Base-by-base conservation (phyloP, 192 early-diverging fungal species). In the Coemansia sp. region DNA sequence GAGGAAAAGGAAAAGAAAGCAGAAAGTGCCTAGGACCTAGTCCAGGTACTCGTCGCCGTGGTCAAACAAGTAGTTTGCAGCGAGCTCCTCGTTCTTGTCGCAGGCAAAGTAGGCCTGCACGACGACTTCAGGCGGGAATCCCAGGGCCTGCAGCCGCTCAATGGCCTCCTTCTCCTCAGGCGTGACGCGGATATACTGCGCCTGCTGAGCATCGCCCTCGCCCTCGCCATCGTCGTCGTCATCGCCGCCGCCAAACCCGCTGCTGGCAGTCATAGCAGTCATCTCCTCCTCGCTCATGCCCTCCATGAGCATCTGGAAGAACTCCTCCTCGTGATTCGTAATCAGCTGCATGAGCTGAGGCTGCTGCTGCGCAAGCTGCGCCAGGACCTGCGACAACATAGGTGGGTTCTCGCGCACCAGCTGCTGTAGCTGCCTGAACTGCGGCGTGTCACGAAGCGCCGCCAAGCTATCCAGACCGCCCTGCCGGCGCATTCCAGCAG, bases 1-100 rank as follows among this genome's bases (percentile, higher is more conserved):
- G 35, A 2, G 27, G 32, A 40, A 36, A 49, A 62, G 7, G 45
- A 62, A 62, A 40, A 57, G 29, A n/a, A 25, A 2, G 25, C 46
- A 10, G 6, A n/a, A n/a, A n/a, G n/a, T 35, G 32, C 7, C 47
- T 31, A 15, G 17, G 15, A n/a, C 14, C 14, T 62, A 20, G 36
- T 89, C 74, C 67, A 67, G 67, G 14, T 90, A 87, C 15, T 93
- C 89, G 43, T 81, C 24, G 10, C 84, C 84, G 59, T 93, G 86
- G 32, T 98, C 94, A 79, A 97, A 95, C 73, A 99, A 70, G 74
- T 93, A 98, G 79, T 98, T 98, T 17, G 96, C 97, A 1, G 97
- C 93, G 70, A 96, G 75, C 73, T 99, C 93, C 85, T 99, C 97
- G 79, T 98, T 94, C 78, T 96, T 96, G 62, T 99, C 97, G 73